Base-by-base conservation (phyloP, 2,329 filamentous ascomycete genomes). In the Cladosporium halotolerans region DNA sequence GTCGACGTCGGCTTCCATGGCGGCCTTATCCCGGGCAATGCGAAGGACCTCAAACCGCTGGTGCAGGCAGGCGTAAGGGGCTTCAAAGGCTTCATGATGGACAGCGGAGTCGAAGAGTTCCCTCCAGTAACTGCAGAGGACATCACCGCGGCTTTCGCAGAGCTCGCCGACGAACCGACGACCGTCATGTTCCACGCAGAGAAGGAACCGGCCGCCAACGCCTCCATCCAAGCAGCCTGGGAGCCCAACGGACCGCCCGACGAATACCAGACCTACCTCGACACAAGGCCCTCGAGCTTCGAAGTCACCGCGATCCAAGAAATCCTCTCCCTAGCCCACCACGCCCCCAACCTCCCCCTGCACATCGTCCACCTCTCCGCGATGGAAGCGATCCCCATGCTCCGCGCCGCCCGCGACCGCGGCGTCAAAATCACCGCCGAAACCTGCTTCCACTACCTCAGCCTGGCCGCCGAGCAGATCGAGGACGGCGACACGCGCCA, bases 181-280 rank as follows among this genome's bases (percentile, higher is more conserved):
- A 95, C 90, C 0, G 83, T 97, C 63, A 97, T 99, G 92, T 99
- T 99, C 75, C 93, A 99, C 68, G 93, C 93, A 53, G 93, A 99
- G 72, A 97, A 96, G 90, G 85, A 95, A 10, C 90, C 92, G n/a
- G 88, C 89, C 14, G 87, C 91, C 60, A 74, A 87, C 46, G 82
- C 83, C 60, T 90, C 88, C 0, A 86, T 91, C 2, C 82, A 83
- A 23, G 83, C 89, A 3, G 85, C 88, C 63, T 72, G 73, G 23
- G 81, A 80, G 0, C 88, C 88, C 3, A 77, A 79, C 28, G 89
- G 89, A 13, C 82, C 86, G 9, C 75, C 91, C 23, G 85, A 84
- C 50, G 77, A 84, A 31, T 99, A 99, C 75, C 81, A 82, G 57
- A 96, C 92, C 3, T 99, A 97, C 76, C 81, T 99, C 41, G 84